Conservation (phyloP, 2,329 filamentous ascomycete genomes). For the Pseudonectria buxi region DNA sequence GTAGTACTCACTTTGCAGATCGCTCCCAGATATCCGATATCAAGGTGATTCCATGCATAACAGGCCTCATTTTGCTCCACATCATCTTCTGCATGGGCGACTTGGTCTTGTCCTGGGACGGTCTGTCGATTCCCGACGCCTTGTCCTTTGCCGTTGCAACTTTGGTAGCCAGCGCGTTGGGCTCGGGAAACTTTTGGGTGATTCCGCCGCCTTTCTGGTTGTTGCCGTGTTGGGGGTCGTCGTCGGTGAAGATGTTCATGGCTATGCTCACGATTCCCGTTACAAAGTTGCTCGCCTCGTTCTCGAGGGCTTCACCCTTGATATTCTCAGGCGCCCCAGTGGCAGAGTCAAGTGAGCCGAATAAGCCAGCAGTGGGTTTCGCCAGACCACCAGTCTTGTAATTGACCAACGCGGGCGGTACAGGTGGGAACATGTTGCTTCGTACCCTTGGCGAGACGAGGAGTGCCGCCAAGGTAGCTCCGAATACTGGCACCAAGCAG, state of each 20-base stretch:
- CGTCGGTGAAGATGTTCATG: conserved; percentile 64
- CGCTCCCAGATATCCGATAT: conserved; percentile 37
- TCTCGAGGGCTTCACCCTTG: conserved; percentile 71
- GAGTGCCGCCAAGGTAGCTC: conserved; percentile 51
- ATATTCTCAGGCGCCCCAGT: conserved; percentile 74
- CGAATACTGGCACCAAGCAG: conserved; percentile 53
- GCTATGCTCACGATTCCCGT: conserved; percentile 51
- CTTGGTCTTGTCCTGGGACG: conserved; percentile 64
- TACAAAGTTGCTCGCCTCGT: conserved; percentile 72
- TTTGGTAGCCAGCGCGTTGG: conserved; percentile 36
- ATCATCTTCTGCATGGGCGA: conserved; percentile 67
- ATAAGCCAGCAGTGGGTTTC: conserved; percentile 64
- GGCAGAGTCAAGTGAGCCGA: conserved; percentile 65
- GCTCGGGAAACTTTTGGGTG: not conserved
- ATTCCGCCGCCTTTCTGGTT: conserved; percentile 33
- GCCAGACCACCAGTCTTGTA: conserved; percentile 61
- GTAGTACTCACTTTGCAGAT: conserved; percentile 26
- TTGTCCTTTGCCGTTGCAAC: conserved; percentile 29
- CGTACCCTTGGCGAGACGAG: conserved; percentile 58
- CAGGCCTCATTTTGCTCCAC: conserved; percentile 64
- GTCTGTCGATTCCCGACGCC: conserved; percentile 35
- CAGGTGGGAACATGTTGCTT: conserved; percentile 61
- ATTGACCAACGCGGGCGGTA: conserved; percentile 64
- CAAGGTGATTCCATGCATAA: conserved; percentile 50
- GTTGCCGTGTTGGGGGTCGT: conserved; percentile 55